These are phyloP conservation scores for Botryotinia calthae DNA, from an alignment of 2,329 filamentous ascomycete genomes.

Conservation along the genomic window DNA sequence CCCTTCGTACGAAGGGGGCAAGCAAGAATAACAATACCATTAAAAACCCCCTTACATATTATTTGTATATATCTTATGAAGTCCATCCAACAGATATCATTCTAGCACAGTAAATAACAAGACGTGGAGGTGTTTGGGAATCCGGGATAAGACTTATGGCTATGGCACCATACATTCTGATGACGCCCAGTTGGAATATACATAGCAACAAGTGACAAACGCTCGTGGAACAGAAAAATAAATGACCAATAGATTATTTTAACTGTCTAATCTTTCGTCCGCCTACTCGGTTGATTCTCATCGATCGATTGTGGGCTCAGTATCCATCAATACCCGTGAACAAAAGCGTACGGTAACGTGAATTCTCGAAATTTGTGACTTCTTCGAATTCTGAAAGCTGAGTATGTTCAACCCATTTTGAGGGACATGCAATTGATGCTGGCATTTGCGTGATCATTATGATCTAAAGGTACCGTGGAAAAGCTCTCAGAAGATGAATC, in stretches of 20 bases:
- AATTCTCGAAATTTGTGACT: constrained; percentile 55
- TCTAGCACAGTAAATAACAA: constrained; percentile 37
- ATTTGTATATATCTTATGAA: too few species aligned
- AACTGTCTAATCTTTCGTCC: constrained; percentile 44
- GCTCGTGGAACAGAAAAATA: constrained; percentile 52
- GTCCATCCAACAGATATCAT: too few species aligned
- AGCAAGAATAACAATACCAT: too few species aligned
- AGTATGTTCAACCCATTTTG: constrained; percentile 58
- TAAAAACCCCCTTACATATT: too few species aligned
- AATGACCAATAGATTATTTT: constrained; percentile 42
- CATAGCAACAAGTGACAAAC: constrained; percentile 52
- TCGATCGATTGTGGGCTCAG: constrained; percentile 57
- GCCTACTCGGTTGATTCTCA: constrained; percentile 61
- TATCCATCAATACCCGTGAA: constrained; percentile 49
- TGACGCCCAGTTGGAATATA: constrained; percentile 53
- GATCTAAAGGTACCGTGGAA: constrained; percentile 56
- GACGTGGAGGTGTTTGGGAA: constrained; percentile 32
- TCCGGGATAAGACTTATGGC: constrained; percentile 39
- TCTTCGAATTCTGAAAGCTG: constrained; percentile 48
- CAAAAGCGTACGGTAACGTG: constrained; percentile 63
- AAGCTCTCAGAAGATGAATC: constrained; percentile 48
- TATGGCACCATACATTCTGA: constrained; percentile 39
- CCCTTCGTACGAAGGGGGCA: too few species aligned
- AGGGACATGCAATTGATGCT: constrained; percentile 53
- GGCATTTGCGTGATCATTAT: constrained; percentile 51